Base-by-base conservation (phyloP, 495 filamentous ascomycete species). In the Aspergillus sclerotiicarbonarius region DNA sequence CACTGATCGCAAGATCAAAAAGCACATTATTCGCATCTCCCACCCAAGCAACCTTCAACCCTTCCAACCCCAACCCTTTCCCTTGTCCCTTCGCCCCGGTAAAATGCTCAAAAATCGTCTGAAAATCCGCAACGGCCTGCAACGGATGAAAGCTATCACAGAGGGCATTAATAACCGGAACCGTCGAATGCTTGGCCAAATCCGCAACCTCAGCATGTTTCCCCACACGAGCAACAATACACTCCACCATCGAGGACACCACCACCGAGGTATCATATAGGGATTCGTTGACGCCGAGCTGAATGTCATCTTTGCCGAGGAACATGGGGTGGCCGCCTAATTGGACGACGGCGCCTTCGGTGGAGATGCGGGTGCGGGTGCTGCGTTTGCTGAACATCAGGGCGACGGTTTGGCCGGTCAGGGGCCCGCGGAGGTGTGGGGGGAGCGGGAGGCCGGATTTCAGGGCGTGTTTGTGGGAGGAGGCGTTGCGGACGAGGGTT, bases 21-120 rank as follows among this genome's bases (percentile, higher is more conserved):
- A 97, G 83, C 19, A 98, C 93, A 63, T 98, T 98, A 75, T 97
- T 98, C 16, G 92, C 89, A 66, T 98, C 94, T 44, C 94, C 94
- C 20, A 98, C 79, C 94, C 94, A 98, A 6, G 94, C 92, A 56
- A 98, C 83, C 71, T 93, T 95, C 59, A 94, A 69, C 4, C 90
- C 89, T 61, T 92, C 85, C 6, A 95, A 75, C 3, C 90, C 89
- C 21, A 95, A 77, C 45, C 81, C 78, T 15, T 74, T 70, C 19
- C 72, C 35, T 75, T 70, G 1, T 77, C 70, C 54, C 75, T 76
- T 6, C 77, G 69, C 1, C 25, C 25, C 25, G 5, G 80, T 77
- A 65, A 90, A 88, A 7, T 82, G 76, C 69, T 97, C 94, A 64
- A 88, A 80, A 59, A 98, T 87, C 21, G 95, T 97, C 52, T 96